Evolutionary conservation across 805 yeast genomes (phyloP), one percentile per base, ranked within the genome.

Genomic region (Peterozyma xylosa): DNA sequence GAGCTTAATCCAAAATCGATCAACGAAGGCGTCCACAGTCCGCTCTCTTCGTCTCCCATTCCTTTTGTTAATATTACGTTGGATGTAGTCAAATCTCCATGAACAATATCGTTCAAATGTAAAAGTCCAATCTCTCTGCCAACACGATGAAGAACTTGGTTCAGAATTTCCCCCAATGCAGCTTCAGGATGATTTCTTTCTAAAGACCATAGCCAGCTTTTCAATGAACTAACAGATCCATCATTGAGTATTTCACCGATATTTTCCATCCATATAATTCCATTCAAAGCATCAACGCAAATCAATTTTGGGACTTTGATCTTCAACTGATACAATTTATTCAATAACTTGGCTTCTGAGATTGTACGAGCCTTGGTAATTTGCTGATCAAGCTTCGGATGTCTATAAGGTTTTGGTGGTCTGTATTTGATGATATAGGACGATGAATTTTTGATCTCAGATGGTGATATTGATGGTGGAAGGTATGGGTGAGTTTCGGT

Each of bases 1-100:
- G 89, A 78, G 2, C 95, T 85, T 15, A 93, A 69, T 0, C 99
- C 99, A 64, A 93, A 93, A 58, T 93, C 99, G 43, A 93, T 93
- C 50, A 93, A 62, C 32, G 68, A 75, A 0, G 95, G 88, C 7
- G 48, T 53, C n/a, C 33, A 42, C 61, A 10, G 63, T 40, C 3
- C 42, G 41, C 11, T 46, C 38, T 29, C 44, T 38, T 29, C 45
- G 7, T 21, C 27, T 21, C 27, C 27, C 7, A 7, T 21, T 21
- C 27, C 27, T 11, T 46, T 48, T 2, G 46, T 52, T 13, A 90
- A 56, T 38, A 93, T 73, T 21, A 89, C 77, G 55, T 93, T 93
- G 0, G 98, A 90, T 17, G 91, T 80, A 0, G 99, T 93, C 52
- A 93, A 68, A 59, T 93, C 99, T 1, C 99, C 99, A 62, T 93